Conservation (phyloP, 441 rosid genomes). For the Erodium texanum region DNA sequence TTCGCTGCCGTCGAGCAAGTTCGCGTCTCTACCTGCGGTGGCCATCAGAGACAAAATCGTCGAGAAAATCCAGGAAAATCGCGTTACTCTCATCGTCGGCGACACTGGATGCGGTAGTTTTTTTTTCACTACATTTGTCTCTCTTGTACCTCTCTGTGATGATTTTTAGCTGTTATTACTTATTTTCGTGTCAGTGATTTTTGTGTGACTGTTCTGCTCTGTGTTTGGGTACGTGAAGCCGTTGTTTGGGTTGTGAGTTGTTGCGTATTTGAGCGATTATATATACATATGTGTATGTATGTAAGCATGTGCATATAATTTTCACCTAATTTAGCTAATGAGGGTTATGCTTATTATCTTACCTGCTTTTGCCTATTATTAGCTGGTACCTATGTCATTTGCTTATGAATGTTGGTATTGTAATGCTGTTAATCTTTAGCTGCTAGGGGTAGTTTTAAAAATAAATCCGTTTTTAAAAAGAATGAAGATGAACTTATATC, state of each 20-base stretch:
- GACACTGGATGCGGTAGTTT: constrained; percentile 84
- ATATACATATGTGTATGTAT: not conserved
- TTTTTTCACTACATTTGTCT: constrained; percentile 5
- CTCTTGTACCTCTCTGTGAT: not conserved
- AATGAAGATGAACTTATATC: not conserved
- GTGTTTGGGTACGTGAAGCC: not conserved
- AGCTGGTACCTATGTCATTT: not conserved
- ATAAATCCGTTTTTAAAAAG: not conserved
- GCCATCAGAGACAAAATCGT: constrained; percentile 55
- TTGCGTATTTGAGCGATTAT: not conserved
- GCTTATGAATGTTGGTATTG: not conserved
- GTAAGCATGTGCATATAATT: not conserved
- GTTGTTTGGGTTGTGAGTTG: not conserved
- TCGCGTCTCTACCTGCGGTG: constrained; percentile 71
- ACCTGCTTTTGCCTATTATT: not conserved
- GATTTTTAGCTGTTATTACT: not conserved
- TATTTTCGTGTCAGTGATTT: not conserved
- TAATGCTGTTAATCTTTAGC: not conserved
- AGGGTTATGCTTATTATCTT: not conserved
- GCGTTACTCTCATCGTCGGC: constrained; percentile 91
- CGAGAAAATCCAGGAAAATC: constrained; percentile 74
- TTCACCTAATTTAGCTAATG: not conserved
- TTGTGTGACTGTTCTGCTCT: constrained; percentile 1
- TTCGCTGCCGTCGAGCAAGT: constrained; percentile 32
- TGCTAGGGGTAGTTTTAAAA: not conserved